Evolutionary conservation across 164 flowering plant genomes (phyloP).

Genomic region (Magnolia sinica): DNA sequence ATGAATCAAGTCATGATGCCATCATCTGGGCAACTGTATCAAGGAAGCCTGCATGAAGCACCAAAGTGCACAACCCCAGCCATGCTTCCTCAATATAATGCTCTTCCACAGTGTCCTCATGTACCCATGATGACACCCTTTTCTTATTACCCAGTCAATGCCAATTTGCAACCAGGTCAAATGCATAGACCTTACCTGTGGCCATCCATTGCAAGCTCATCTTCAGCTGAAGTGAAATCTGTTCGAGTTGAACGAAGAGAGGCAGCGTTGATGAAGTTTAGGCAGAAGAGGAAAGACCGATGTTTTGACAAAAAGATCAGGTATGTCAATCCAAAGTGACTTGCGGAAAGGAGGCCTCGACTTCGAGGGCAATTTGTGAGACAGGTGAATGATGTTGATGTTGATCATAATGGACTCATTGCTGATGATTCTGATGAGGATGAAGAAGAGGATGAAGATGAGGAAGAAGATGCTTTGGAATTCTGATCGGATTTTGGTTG

Average conservation of each 20-base stretch:
- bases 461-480: slow-evolving; percentile 33
- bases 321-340: slow-evolving; percentile 78
- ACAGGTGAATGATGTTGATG: slow-evolving; percentile 64
- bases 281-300: slow-evolving; percentile 88
- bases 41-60: slow-evolving; percentile 43
- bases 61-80: slow-evolving; percentile 45
- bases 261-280: slow-evolving; percentile 87
- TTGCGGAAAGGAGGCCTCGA: slow-evolving; percentile 95
- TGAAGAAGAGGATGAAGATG: slow-evolving; percentile 58
- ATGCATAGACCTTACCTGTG: slow-evolving; percentile 44
- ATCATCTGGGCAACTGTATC: slow-evolving; percentile 48
- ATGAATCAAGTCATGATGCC: slow-evolving; percentile 62
- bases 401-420: slow-evolving; percentile 72
- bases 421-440: slow-evolving; percentile 56
- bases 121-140: slow-evolving; percentile 55
- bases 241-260: slow-evolving; percentile 78
- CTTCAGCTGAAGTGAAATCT: slow-evolving; percentile 46
- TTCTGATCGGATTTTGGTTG: not conserved
- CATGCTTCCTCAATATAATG: slow-evolving; percentile 50
- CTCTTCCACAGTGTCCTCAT: slow-evolving; percentile 58
- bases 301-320: slow-evolving; percentile 95
- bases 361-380: slow-evolving; percentile 93
- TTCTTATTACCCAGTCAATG: slow-evolving; percentile 57
- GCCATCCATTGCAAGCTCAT: slow-evolving; percentile 45
- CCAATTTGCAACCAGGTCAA: slow-evolving; percentile 68